phyloP scores from a whole-genome alignment of 2,329 filamentous ascomycete genomes.

The Penicillium sp. region DNA sequence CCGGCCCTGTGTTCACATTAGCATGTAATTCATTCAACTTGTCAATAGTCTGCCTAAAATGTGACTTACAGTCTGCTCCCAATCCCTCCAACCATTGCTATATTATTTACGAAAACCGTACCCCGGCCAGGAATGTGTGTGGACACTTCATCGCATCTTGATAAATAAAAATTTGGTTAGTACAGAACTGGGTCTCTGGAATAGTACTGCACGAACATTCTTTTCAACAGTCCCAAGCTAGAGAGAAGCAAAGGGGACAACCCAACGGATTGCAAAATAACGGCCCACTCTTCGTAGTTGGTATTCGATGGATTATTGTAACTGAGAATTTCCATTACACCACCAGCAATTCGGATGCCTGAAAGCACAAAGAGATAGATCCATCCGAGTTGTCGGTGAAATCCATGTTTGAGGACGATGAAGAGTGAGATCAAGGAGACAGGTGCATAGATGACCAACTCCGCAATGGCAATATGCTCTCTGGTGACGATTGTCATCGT shows the following conservation, averaged over 20 bases:
- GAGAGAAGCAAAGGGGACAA: neutral
- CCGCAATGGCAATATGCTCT: conserved; percentile 1
- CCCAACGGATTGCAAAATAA: neutral
- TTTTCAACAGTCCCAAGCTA: conserved; percentile 1
- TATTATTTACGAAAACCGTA: neutral
- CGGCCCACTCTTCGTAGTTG: neutral
- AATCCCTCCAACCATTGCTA: neutral
- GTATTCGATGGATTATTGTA: neutral
- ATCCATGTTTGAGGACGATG: neutral
- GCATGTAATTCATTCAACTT: neutral
- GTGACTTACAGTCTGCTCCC: neutral
- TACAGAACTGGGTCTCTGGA: neutral
- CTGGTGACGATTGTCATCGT: neutral
- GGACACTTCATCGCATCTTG: neutral
- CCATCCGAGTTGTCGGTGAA: conserved; percentile 3
- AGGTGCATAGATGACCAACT: neutral
- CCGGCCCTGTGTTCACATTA: neutral
- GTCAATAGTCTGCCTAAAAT: neutral
- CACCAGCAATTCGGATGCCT: neutral
- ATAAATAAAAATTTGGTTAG: neutral
- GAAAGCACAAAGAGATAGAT: neutral
- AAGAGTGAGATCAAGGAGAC: neutral
- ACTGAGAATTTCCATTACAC: neutral
- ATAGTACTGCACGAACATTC: neutral
- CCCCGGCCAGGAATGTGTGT: neutral